Conservation (phyloP, 345 rosid species). For the Citrus sp. region DNA sequence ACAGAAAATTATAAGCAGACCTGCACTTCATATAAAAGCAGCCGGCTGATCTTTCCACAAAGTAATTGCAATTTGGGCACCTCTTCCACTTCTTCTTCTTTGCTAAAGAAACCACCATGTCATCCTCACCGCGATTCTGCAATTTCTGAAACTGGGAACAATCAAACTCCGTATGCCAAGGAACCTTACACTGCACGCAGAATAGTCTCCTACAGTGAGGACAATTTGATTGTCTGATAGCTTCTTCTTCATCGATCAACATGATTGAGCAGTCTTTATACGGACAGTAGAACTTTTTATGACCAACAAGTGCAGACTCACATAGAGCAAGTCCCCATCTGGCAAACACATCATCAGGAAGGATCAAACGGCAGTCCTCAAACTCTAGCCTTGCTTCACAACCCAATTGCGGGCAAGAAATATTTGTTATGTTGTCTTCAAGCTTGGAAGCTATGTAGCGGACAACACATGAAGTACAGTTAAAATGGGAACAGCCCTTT, state of each 20-base stretch:
- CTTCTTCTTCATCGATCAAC: slow-evolving; percentile 30
- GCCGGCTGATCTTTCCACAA: slow-evolving; percentile 40
- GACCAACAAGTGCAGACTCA: slow-evolving; percentile 34
- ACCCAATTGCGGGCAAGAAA: slow-evolving; percentile 32
- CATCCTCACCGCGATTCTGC: slow-evolving; percentile 37
- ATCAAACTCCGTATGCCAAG: slow-evolving; percentile 48
- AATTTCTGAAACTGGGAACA: slow-evolving; percentile 41
- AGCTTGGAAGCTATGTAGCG: slow-evolving; percentile 51
- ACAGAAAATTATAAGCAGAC: slow-evolving; percentile 26
- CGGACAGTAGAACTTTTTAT: slow-evolving; percentile 48
- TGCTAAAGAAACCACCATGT: slow-evolving; percentile 44
- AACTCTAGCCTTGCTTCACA: slow-evolving; percentile 38
- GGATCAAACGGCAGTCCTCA: slow-evolving; percentile 29
- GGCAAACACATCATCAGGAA: slow-evolving; percentile 41
- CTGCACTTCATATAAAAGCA: slow-evolving; percentile 50
- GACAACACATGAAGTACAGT: slow-evolving; percentile 44
- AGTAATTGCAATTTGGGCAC: slow-evolving; percentile 45
- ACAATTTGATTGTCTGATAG: slow-evolving; percentile 35
- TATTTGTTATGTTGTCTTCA: slow-evolving; percentile 26
- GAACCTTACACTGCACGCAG: slow-evolving; percentile 39
- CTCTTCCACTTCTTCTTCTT: slow-evolving; percentile 36
- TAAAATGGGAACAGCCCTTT: slow-evolving; percentile 48
- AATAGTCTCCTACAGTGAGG: slow-evolving; percentile 47
- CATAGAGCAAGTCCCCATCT: slow-evolving; percentile 53
- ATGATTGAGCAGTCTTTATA: slow-evolving; percentile 45